These are phyloP conservation scores for Lathyrus aphaca DNA, from an alignment of 306 rosid species.

Conservation along the genomic window DNA sequence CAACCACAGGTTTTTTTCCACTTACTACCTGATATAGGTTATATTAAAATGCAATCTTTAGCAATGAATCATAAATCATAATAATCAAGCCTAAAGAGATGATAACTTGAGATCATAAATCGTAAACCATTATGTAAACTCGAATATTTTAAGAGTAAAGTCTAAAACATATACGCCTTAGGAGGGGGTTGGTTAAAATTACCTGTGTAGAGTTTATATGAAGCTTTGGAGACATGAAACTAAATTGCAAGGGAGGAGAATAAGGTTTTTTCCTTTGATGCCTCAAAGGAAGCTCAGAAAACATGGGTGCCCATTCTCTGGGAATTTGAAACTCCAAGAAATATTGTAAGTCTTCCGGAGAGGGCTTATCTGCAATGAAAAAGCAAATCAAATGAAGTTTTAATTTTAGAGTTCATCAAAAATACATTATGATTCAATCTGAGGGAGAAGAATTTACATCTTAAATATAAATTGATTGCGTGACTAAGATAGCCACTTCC, in stretches of 20 bases:
- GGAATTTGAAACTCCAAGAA: constrained; percentile 99
- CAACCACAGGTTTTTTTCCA: constrained; percentile 82
- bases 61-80: background rate
- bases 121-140: background rate
- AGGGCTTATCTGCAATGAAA: constrained; percentile 75
- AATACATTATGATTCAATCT: background rate
- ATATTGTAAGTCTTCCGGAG: constrained; percentile 73
- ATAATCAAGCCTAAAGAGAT: background rate
- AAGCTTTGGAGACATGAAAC: constrained; percentile 76
- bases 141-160: constrained; percentile 1
- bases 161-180: constrained; percentile 1
- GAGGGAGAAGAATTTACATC: constrained; percentile 69
- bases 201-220: constrained; percentile 73
- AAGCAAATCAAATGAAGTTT: constrained; percentile 25
- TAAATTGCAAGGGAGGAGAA: constrained; percentile 75
- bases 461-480: constrained; percentile 93
- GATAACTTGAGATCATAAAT: background rate
- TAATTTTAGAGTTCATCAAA: no score
- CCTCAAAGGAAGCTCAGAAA: constrained; percentile 87
- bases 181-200: constrained; percentile 26
- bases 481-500: constrained; percentile 98
- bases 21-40: constrained; percentile 66
- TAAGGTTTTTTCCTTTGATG: constrained; percentile 64
- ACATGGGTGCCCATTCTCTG: constrained; percentile 97
- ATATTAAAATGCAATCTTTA: constrained; percentile 15